Conservation (phyloP, 345 rosid species). For the Eutrema yunnanense region DNA sequence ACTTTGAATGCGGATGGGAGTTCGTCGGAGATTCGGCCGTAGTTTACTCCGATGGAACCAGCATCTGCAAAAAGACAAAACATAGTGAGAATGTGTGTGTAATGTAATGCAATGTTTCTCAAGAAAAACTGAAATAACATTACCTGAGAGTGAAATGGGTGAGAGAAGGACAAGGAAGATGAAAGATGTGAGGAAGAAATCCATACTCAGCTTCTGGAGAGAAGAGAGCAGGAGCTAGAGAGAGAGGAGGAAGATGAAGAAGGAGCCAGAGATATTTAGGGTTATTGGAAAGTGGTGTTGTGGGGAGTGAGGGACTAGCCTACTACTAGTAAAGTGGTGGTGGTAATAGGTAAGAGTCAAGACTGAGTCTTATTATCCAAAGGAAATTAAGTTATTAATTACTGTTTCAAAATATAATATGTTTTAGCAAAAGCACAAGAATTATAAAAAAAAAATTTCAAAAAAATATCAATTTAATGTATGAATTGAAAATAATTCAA, state of each 20-base stretch:
- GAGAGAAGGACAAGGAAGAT: slow-evolving; percentile 12
- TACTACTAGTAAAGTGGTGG: background rate
- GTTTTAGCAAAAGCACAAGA: too few species aligned
- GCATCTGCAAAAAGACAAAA: slow-evolving; percentile 38
- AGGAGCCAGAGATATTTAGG: slow-evolving; percentile 1
- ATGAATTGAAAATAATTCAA: too few species aligned
- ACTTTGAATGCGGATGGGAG: slow-evolving; percentile 74
- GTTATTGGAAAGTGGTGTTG: slow-evolving; percentile 7
- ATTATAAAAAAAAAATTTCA: too few species aligned
- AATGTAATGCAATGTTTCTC: background rate
- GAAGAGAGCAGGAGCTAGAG: slow-evolving; percentile 13
- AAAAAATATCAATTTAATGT: too few species aligned
- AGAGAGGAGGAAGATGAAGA: background rate
- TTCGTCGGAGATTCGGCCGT: slow-evolving; percentile 76
- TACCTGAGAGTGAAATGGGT: slow-evolving; percentile 16
- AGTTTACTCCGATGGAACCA: slow-evolving; percentile 88
- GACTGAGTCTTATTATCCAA: slow-evolving; percentile 6
- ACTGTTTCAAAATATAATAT: too few species aligned
- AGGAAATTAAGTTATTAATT: background rate
- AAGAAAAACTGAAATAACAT: background rate
- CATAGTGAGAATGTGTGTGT: background rate
- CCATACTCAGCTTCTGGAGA: slow-evolving; percentile 24
- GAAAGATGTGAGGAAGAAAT: background rate
- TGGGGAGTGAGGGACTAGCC: slow-evolving; percentile 2
- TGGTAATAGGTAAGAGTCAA: background rate